Evolutionary conservation across 176 grass and related monocot species (phyloP).

Genomic region (Oropetium thomaeum): DNA sequence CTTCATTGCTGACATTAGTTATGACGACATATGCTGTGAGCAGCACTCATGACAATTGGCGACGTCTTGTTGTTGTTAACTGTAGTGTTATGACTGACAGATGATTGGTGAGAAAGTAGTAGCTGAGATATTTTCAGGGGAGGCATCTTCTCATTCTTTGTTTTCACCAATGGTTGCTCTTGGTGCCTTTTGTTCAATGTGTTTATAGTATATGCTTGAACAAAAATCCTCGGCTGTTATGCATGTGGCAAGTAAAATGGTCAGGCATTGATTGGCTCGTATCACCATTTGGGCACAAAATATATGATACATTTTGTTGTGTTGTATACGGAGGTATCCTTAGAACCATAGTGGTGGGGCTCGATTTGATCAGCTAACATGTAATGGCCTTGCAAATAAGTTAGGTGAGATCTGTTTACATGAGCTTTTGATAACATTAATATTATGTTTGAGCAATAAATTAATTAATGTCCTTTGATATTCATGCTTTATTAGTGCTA

Average conservation of each 20-base stretch:
- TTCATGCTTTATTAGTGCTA: background rate
- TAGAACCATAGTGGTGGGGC: background rate
- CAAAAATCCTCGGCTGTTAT: constrained; percentile 13
- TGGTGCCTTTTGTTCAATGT: constrained; percentile 1
- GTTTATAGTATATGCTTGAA: background rate
- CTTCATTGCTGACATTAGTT: constrained; percentile 12
- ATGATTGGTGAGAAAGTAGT: constrained; percentile 21
- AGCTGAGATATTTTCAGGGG: constrained; percentile 32
- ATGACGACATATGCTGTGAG: background rate
- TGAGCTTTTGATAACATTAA: background rate
- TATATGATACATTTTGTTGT: background rate
- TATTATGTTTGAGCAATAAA: background rate
- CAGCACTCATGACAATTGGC: background rate
- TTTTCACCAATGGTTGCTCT: background rate
- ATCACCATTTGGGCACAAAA: background rate
- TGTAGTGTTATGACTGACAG: background rate
- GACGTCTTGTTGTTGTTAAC: background rate
- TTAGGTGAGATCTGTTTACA: background rate
- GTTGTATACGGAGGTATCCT: background rate
- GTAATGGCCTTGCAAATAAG: background rate
- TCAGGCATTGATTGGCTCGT: background rate
- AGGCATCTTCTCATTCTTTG: background rate
- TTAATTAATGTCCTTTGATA: too few relatives aligned
- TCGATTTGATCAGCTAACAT: constrained; percentile 7
- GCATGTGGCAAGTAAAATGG: constrained; percentile 19